Percentiles rank a stretch among this genome's conserved stretches.
Conservation (phyloP, 2,329 filamentous ascomycete genomes). For the Trichoderma atrobrunneum region DNA sequence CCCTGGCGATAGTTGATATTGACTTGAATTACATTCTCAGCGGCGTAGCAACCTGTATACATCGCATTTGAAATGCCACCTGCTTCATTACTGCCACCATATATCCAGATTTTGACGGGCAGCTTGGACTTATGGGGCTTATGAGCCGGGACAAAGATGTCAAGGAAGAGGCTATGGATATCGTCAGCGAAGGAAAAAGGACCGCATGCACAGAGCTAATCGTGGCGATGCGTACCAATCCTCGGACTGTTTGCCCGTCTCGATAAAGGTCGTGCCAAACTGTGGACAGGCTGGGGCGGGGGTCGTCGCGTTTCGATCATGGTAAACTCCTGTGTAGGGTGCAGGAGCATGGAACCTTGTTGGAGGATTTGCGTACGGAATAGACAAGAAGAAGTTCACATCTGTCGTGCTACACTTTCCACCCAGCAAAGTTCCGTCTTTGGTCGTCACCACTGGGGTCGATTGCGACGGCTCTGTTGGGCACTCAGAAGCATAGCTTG, state of each 20-base stretch:
- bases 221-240: background rate
- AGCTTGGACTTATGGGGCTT: slow-evolving; percentile 2
- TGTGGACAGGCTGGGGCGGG: background rate
- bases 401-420: slow-evolving; percentile 1
- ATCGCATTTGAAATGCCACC: slow-evolving; percentile 21
- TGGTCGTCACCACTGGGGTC: background rate
- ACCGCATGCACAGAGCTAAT: background rate
- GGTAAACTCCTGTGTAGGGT: background rate
- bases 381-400: background rate
- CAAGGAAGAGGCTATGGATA: background rate
- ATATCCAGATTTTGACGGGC: slow-evolving; percentile 24
- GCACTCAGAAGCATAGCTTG: background rate
- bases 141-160: background rate
- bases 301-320: background rate
- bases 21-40: slow-evolving; percentile 29
- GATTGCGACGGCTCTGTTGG: background rate
- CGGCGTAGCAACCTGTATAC: slow-evolving; percentile 24
- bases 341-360: background rate
- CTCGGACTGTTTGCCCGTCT: background rate
- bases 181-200: background rate
- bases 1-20: slow-evolving; percentile 24
- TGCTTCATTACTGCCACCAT: slow-evolving; percentile 20
- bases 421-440: background rate
- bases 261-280: background rate
- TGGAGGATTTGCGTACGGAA: background rate